A percentile compares a stretch with the other conserved stretches of the same genome.
Evolutionary conservation across 2,329 filamentous ascomycete species (phyloP).

Genomic region (Neurospora crassa): DNA sequence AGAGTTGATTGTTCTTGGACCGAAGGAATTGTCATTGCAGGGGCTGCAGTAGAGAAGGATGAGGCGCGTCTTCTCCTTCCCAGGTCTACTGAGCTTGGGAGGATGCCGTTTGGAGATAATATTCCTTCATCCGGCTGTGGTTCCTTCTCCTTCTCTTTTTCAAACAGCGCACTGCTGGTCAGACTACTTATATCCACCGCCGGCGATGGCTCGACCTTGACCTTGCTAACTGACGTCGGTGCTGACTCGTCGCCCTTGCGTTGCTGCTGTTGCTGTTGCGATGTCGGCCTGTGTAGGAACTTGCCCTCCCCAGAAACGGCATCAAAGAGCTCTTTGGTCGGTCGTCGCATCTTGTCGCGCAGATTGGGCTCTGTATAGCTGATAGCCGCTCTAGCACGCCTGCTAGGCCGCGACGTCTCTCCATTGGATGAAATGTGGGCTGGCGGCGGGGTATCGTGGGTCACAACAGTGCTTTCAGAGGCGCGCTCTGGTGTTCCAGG

Average conservation of each 20-base stretch:
- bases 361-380: conserved; percentile 79
- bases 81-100: neutral
- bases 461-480: conserved; percentile 14
- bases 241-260: conserved; percentile 17
- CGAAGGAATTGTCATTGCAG: neutral
- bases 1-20: neutral
- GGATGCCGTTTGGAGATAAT: neutral
- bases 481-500: conserved; percentile 40
- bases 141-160: conserved; percentile 21
- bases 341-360: conserved; percentile 73
- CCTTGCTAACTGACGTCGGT: conserved; percentile 22
- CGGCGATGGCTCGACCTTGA: conserved; percentile 23
- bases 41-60: neutral
- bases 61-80: neutral
- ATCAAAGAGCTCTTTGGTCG: conserved; percentile 66
- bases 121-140: conserved; percentile 10
- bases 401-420: conserved; percentile 53
- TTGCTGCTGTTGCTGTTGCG: conserved; percentile 7
- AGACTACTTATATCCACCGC: neutral
- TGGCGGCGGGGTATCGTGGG: conserved; percentile 50
- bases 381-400: conserved; percentile 57
- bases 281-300: conserved; percentile 25
- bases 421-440: conserved; percentile 44
- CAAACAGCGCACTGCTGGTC: conserved; percentile 10
- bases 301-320: conserved; percentile 60